Evolutionary conservation across 2,329 filamentous ascomycete species (phyloP).

Genomic region (Septoria petroselini): DNA sequence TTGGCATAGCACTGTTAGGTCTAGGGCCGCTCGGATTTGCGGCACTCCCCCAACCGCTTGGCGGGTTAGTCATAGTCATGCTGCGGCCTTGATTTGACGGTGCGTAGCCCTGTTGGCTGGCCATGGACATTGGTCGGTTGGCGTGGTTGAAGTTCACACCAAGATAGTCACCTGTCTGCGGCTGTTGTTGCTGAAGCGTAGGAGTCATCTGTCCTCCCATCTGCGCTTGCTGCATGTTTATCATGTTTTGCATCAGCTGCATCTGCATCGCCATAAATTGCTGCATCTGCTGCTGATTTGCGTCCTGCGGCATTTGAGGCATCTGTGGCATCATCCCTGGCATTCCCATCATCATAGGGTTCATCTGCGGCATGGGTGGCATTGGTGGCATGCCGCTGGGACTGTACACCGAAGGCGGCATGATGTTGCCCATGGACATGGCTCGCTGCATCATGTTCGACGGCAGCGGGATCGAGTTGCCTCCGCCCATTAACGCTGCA

Average conservation of each 20-base stretch:
- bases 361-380: constrained; percentile 31
- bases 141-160: constrained; percentile 24
- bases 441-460: constrained; percentile 36
- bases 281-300: constrained; percentile 36
- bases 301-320: constrained; percentile 25
- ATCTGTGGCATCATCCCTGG: constrained; percentile 28
- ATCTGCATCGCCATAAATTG: constrained; percentile 42
- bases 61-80: constrained; percentile 79
- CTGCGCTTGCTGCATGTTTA: constrained; percentile 38
- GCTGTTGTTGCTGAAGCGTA: constrained; percentile 16
- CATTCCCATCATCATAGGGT: constrained; percentile 25
- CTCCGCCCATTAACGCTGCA: constrained; percentile 23
- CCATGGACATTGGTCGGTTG: constrained; percentile 47
- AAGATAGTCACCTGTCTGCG: constrained; percentile 27
- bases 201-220: constrained; percentile 24
- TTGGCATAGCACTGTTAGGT: constrained; percentile 38
- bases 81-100: constrained; percentile 51
- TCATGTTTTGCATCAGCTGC: constrained; percentile 42
- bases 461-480: constrained; percentile 32
- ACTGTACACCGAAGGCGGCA: constrained; percentile 29
- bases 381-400: constrained; percentile 29
- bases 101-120: constrained; percentile 32
- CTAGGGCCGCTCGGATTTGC: constrained; percentile 45
- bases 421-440: constrained; percentile 37
- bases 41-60: constrained; percentile 33